Evolutionary conservation across 306 rosid genomes (phyloP).

Genomic region (Pyrus pyrifolia): DNA sequence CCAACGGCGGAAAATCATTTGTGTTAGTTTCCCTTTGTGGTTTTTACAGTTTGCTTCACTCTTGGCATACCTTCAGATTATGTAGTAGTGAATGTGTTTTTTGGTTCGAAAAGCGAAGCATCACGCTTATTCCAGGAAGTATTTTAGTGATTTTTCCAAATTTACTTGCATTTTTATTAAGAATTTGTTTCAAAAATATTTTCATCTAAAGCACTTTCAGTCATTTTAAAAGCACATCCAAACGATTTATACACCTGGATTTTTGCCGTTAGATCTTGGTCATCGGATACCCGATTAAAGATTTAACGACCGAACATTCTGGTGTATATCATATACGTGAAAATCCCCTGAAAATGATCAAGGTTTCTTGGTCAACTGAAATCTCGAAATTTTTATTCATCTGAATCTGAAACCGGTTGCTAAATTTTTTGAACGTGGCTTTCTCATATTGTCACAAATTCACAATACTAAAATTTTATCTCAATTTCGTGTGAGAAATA

Average conservation of each 20-base stretch:
- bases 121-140: too few relatives aligned
- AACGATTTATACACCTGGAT: too few relatives aligned
- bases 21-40: not conserved
- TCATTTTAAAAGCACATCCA: too few relatives aligned
- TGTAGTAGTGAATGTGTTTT: not conserved
- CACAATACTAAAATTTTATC: too few relatives aligned
- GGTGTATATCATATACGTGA: not conserved
- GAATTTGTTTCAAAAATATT: too few relatives aligned
- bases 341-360: not conserved
- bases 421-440: too few relatives aligned
- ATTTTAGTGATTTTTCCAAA: too few relatives aligned
- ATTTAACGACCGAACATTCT: not conserved
- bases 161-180: too few relatives aligned
- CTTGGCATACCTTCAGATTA: not conserved
- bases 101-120: too few relatives aligned
- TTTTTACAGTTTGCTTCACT: not conserved
- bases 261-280: too few relatives aligned
- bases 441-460: too few relatives aligned
- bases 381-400: not conserved
- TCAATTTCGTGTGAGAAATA: not conserved
- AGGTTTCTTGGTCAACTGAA: not conserved
- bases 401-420: not conserved
- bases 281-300: too few relatives aligned
- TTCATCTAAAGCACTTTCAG: rapidly evolving
- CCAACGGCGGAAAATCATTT: not conserved